phyloP scores from a whole-genome alignment of 2,329 filamentous ascomycete genomes.

The Apiospora malaysiana region DNA sequence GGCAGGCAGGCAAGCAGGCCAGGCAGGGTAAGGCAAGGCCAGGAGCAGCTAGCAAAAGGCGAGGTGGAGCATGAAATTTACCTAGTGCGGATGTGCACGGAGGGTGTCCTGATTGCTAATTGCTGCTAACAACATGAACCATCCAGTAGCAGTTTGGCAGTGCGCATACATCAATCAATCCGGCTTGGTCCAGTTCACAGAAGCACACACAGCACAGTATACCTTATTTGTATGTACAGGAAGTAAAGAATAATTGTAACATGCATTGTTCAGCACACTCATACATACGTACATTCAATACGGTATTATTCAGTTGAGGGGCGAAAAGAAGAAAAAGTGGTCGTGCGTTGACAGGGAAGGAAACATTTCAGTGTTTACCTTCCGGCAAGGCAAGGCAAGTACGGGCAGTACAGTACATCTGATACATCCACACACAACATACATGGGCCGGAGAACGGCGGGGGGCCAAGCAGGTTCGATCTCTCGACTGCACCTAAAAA shows the following conservation, averaged over 20 bases:
- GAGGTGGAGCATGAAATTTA: slow-evolving; percentile 11
- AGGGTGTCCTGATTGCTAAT: slow-evolving; percentile 17
- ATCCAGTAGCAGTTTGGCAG: slow-evolving; percentile 3
- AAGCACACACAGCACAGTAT: too few species aligned
- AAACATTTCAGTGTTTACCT: not conserved
- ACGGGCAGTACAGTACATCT: too few species aligned
- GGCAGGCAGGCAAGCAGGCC: not conserved
- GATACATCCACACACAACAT: too few species aligned
- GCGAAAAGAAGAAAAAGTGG: too few species aligned
- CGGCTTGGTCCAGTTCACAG: too few species aligned
- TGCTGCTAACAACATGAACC: slow-evolving; percentile 5
- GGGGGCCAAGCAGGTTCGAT: slow-evolving; percentile 1
- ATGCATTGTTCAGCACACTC: too few species aligned
- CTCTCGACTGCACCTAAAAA: not conserved
- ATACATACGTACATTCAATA: too few species aligned
- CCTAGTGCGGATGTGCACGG: slow-evolving; percentile 16
- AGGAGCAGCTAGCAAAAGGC: slow-evolving; percentile 11
- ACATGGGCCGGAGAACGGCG: slow-evolving; percentile 4
- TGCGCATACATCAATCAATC: not conserved
- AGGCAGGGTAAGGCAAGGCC: not conserved
- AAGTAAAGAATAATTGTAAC: too few species aligned
- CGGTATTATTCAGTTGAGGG: too few species aligned
- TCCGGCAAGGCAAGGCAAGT: too few species aligned
- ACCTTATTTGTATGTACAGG: not conserved
- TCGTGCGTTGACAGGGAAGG: not conserved